These are phyloP conservation scores for Penicillium alfredii DNA, from an alignment of 495 filamentous ascomycete genomes.

Conservation along the genomic window DNA sequence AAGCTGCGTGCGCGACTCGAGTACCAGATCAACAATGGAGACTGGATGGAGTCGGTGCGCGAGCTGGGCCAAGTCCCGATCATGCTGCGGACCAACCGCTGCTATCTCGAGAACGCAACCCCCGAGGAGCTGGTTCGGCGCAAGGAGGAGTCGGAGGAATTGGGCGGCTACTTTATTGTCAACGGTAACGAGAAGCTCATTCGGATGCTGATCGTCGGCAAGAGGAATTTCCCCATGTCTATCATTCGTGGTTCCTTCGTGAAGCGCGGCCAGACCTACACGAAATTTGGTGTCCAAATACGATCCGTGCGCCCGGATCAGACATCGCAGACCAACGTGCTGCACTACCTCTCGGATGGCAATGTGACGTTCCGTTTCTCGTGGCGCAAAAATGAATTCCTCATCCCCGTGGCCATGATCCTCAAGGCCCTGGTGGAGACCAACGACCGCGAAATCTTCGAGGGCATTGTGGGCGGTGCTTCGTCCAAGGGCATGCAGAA, in stretches of 20 bases:
- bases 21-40: constrained; percentile 77
- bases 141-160: constrained; percentile 90
- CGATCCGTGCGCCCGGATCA: constrained; percentile 91
- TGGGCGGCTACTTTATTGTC: constrained; percentile 81
- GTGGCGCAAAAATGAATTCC: constrained; percentile 94
- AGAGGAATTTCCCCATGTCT: constrained; percentile 90
- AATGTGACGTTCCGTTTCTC: constrained; percentile 96
- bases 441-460: constrained; percentile 93
- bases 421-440: constrained; percentile 93
- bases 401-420: constrained; percentile 93
- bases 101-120: constrained; percentile 78
- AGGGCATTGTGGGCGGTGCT: constrained; percentile 70
- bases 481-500: constrained; percentile 72
- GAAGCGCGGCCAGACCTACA: constrained; percentile 78
- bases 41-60: constrained; percentile 69
- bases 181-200: constrained; percentile 81
- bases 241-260: constrained; percentile 84
- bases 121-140: constrained; percentile 73
- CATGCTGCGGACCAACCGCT: constrained; percentile 89
- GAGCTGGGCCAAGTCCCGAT: constrained; percentile 87
- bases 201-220: constrained; percentile 80
- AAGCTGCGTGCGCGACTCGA: constrained; percentile 75
- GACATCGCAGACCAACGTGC: constrained; percentile 93
- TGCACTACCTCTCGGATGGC: constrained; percentile 92
- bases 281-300: constrained; percentile 82